Conservation (phyloP, 371 early-diverging fungal species). For the Globomyces sp. region DNA sequence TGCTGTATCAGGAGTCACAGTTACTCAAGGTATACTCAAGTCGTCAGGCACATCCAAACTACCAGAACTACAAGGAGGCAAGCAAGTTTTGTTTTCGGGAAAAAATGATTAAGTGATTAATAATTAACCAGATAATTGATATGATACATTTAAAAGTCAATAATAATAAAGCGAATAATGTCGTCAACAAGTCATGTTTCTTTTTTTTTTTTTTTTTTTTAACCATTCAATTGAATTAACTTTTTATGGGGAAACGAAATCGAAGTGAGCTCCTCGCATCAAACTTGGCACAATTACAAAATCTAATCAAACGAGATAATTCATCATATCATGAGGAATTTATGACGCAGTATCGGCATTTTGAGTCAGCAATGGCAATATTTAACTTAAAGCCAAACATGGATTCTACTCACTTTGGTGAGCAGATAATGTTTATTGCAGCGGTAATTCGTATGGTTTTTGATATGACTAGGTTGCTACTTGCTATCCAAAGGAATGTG, state of each 20-base stretch:
- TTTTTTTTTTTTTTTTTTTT: too few relatives aligned
- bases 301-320: conserved; percentile 93
- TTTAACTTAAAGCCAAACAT: conserved; percentile 86
- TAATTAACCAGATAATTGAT: too few relatives aligned
- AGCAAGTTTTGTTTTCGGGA: too few relatives aligned
- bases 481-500: conserved; percentile 79
- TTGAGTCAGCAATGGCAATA: conserved; percentile 79
- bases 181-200: too few relatives aligned
- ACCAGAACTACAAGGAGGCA: too few relatives aligned
- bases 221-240: too few relatives aligned
- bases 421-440: conserved; percentile 71
- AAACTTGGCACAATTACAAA: conserved; percentile 96
- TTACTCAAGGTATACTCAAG: too few relatives aligned
- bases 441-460: background rate
- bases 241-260: conserved; percentile 36
- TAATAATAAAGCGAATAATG: too few relatives aligned
- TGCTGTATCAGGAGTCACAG: too few relatives aligned
- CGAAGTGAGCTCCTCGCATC: conserved; percentile 37
- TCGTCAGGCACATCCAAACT: too few relatives aligned
- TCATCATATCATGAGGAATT: conserved; percentile 92
- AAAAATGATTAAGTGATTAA: too few relatives aligned
- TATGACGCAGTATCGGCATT: conserved; percentile 87
- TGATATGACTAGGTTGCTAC: background rate
- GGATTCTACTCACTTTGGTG: conserved; percentile 77
- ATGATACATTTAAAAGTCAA: too few relatives aligned